Evolutionary conservation across 2,329 filamentous ascomycete genomes (phyloP).

Genomic region (Aspergillus brunneoviolaceus): DNA sequence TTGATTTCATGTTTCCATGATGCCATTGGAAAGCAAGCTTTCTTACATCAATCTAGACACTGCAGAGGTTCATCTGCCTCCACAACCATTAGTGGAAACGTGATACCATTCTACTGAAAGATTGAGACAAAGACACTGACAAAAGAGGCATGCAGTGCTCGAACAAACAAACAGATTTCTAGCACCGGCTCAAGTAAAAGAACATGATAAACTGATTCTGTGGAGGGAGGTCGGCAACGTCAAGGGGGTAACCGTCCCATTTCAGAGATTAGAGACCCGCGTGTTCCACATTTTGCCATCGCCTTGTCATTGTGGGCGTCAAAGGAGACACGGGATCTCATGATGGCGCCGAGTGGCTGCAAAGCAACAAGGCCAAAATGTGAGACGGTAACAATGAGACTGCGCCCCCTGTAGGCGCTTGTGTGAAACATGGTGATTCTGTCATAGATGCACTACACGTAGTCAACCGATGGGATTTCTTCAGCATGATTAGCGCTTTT

Average conservation of each 20-base stretch:
- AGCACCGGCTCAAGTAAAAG: not conserved
- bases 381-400: constrained; percentile 27
- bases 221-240: constrained; percentile 1
- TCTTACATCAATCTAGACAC: constrained; percentile 19
- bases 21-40: not conserved
- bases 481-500: constrained; percentile 13
- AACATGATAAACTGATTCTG: not conserved
- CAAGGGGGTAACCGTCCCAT: constrained; percentile 6
- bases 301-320: constrained; percentile 17
- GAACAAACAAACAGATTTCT: not conserved
- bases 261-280: constrained; percentile 8
- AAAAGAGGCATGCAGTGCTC: not conserved
- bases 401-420: constrained; percentile 28
- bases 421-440: constrained; percentile 29
- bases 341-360: constrained; percentile 17
- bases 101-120: constrained; percentile 24
- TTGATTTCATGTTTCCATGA: not conserved
- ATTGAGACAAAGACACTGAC: constrained; percentile 11
- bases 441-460: constrained; percentile 5
- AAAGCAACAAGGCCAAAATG: constrained; percentile 9
- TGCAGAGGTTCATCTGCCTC: constrained; percentile 25
- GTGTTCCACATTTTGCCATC: constrained; percentile 3
- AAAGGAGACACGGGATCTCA: constrained; percentile 11
- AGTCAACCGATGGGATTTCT: not conserved
- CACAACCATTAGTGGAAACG: constrained; percentile 21